Evolutionary conservation across 495 filamentous ascomycete species (phyloP).

Genomic region (Hypoxylon lienhwacheense): DNA sequence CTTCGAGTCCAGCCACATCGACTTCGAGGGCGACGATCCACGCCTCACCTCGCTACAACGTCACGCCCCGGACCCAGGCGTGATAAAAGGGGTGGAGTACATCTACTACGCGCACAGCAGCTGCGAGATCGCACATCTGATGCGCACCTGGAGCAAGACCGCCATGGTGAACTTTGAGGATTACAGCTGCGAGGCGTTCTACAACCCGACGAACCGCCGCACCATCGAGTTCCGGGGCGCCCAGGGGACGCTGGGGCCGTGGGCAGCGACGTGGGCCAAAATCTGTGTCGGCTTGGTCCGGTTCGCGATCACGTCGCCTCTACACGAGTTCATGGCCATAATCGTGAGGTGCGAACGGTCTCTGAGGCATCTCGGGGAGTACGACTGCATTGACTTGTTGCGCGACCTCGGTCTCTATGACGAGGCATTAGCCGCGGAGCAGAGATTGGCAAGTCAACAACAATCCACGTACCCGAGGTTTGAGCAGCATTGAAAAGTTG

Average conservation of each 20-base stretch:
- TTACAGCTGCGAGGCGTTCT: neutral
- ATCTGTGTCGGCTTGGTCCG: conserved; percentile 39
- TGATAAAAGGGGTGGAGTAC: neutral
- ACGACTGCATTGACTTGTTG: conserved; percentile 32
- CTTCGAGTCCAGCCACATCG: neutral
- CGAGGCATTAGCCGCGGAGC: conserved; percentile 21
- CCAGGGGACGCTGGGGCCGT: conserved; percentile 35
- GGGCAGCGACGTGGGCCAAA: conserved; percentile 37
- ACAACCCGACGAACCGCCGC: neutral
- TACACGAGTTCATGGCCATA: conserved; percentile 15
- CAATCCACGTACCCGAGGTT: too few species aligned
- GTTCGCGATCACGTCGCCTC: conserved; percentile 21
- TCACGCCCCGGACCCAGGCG: conserved; percentile 2
- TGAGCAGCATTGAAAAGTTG: too few species aligned
- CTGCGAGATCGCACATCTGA: conserved; percentile 4
- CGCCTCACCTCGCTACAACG: too few species aligned
- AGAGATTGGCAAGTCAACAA: too few species aligned
- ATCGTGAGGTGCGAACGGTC: conserved; percentile 11
- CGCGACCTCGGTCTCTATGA: conserved; percentile 24
- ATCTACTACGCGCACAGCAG: neutral
- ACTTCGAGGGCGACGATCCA: neutral
- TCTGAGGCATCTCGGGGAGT: neutral
- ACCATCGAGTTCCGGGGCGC: conserved; percentile 48
- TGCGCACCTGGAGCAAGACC: neutral
- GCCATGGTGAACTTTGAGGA: neutral